phyloP scores from a whole-genome alignment of 148 eudicot genomes.

The Arbutus unedo region DNA sequence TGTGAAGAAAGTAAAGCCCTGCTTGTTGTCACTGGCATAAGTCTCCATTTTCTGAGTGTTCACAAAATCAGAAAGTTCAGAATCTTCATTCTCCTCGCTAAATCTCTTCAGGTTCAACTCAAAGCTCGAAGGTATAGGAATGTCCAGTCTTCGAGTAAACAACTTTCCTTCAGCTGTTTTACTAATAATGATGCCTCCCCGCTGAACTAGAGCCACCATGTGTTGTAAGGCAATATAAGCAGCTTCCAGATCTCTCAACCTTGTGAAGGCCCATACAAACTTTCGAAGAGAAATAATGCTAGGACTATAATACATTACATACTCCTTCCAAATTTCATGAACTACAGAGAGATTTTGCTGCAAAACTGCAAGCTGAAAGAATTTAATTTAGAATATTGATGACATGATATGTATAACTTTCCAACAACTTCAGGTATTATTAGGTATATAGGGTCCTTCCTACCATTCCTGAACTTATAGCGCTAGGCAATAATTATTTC shows the following conservation, averaged over 20 bases:
- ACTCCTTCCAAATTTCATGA: slow-evolving; percentile 76
- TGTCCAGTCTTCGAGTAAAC: slow-evolving; percentile 44
- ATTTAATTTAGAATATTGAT: slow-evolving; percentile 24
- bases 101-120: slow-evolving; percentile 21
- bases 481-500: background rate
- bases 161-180: slow-evolving; percentile 40
- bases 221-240: slow-evolving; percentile 60
- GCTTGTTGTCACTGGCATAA: slow-evolving; percentile 18
- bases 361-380: slow-evolving; percentile 92
- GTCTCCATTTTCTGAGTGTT: slow-evolving; percentile 27
- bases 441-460: background rate
- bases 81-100: slow-evolving; percentile 24
- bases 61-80: slow-evolving; percentile 23
- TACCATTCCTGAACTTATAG: background rate
- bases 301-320: slow-evolving; percentile 38
- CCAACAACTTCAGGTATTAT: background rate
- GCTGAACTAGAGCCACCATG: slow-evolving; percentile 54
- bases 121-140: slow-evolving; percentile 58
- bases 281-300: slow-evolving; percentile 54
- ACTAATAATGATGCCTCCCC: slow-evolving; percentile 30
- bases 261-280: slow-evolving; percentile 66
- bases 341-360: slow-evolving; percentile 66
- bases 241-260: slow-evolving; percentile 59
- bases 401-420: background rate
- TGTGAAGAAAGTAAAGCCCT: slow-evolving; percentile 11